Base-by-base conservation (phyloP, 1,284 basidiomycete species). In the Papiliotrema laurentii region DNA sequence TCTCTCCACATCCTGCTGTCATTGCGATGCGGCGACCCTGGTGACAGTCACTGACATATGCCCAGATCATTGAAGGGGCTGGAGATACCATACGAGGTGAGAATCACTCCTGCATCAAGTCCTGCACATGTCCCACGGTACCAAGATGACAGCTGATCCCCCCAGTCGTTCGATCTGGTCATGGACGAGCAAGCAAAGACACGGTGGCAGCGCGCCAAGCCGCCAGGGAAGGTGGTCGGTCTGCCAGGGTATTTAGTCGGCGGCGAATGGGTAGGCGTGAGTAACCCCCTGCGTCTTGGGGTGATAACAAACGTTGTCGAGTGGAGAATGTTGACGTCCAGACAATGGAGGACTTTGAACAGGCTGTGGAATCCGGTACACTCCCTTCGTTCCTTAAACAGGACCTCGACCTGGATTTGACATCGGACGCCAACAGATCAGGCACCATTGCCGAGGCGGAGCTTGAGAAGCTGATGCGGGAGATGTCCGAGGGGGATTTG, bases 321-420 rank as follows among this genome's bases (percentile, higher is more conserved):
- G n/a, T n/a, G n/a, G n/a, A n/a, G n/a, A 43, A 6, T 1, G 2
- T 31, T 28, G 22, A 44, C 22, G 3, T 16, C 4, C 33, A 71
- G 70, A 70, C 66, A 2, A 72, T 72, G 68, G 70, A 72, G 21
- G 70, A 72, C 37, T 72, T 71, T 38, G 70, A 72, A 53, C 56
- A 72, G 19, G 70, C 70, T 10, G 68, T 71, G 33, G 70, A 72
- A 50, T 60, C 57, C 1, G 60, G 58, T 19, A 59, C 58, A 0
- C 62, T 72, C 30, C 60, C 56, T 38, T 25, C 47, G 14, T 69
- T 72, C 51, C 63, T 72, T 42, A 60, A 64, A 43, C 70, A 72
- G 55, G 65, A 71, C 48, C 44, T 57, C 30, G 66, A 69, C 25
- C 43, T 63, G 13, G 52, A 13, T 16, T 19, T 33, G 3, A 30